Base-by-base conservation (phyloP, 768 basidiomycete genomes). In the Tricholoma sp. region DNA sequence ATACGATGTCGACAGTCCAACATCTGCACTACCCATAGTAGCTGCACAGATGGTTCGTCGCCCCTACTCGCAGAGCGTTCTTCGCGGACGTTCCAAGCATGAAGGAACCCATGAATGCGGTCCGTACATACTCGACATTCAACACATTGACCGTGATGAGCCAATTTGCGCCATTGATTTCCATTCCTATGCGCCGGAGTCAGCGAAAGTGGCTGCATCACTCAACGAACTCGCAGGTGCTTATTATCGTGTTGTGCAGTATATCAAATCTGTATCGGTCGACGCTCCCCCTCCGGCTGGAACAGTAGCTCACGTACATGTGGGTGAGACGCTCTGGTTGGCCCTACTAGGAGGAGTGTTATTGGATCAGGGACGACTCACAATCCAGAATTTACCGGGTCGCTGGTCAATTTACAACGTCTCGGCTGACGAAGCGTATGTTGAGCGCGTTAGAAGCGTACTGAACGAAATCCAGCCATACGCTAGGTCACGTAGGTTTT, bases 1-100 rank as follows among this genome's bases (percentile, higher is more conserved):
- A 42, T 45, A 64, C 24, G 60, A 64, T 50, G 63, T 67, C 6
- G 52, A 59, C 8, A 61, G 53, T 44, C 58, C 61, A 47, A 59
- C 59, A 18, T 53, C 50, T 10, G 66, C 66, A n/a, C 37, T 67
- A 5, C 37, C 53, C 15, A 51, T 63, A 29, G 63, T 62, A 7
- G 63, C 65, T 18, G 65, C 66, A 2, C 66, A 67, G 31, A 64
- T 67, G 63, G 63, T 67, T 28, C 61, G 63, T 17, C 65, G 66
- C 37, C 66, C 66, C n/a, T 54, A 63, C 51, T 57, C 61, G 3
- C 66, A 67, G 50, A 64, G 58, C 41, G 36, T 55, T 48, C 52
- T 67, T 12, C 61, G 66, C 12, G 44, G 61, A 54, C 12, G 12
- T n/a, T 28, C 47, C 6, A 13, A 15, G 15, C 47, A 18, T 6